These are phyloP conservation scores for Dactylellina sp. DNA, from an alignment of 2,329 filamentous ascomycete species.

Conservation along the genomic window DNA sequence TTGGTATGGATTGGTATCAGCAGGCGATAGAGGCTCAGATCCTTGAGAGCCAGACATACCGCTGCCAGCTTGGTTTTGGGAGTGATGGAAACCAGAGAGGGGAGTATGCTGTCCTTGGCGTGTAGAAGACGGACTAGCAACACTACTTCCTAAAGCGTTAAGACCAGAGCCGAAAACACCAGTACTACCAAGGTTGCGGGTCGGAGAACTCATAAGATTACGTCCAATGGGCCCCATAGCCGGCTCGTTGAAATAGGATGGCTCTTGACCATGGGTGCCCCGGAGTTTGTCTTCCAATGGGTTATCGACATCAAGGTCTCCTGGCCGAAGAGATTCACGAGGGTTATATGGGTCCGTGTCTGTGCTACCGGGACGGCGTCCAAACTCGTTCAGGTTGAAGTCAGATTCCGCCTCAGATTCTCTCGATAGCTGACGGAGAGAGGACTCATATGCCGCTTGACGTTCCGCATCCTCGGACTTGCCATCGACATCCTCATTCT, in stretches of 20 bases:
- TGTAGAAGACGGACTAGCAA: constrained; percentile 70
- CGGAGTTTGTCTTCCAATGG: constrained; percentile 66
- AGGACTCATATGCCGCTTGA: constrained; percentile 36
- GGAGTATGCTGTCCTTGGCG: constrained; percentile 65
- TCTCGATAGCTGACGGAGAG: constrained; percentile 61
- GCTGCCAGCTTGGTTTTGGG: constrained; percentile 65
- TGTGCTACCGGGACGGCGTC: constrained; percentile 69
- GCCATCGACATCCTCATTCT: constrained; percentile 75
- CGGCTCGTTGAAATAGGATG: constrained; percentile 36
- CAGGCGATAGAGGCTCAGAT: constrained; percentile 86
- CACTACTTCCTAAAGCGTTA: constrained; percentile 71
- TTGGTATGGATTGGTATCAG: constrained; percentile 94
- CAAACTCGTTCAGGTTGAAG: constrained; percentile 64
- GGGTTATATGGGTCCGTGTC: constrained; percentile 80
- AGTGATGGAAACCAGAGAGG: constrained; percentile 66
- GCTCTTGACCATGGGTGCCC: constrained; percentile 62
- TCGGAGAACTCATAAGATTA: constrained; percentile 65
- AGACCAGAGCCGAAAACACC: constrained; percentile 72
- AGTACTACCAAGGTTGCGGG: constrained; percentile 60
- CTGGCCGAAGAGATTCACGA: constrained; percentile 75
- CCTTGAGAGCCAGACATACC: constrained; percentile 62
- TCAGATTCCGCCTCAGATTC: constrained; percentile 67
- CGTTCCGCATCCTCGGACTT: constrained; percentile 53
- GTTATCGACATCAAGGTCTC: constrained; percentile 78
- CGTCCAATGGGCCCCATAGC: constrained; percentile 64